Conservation (phyloP, 202 grass and related monocot genomes). For the Eragrostis tef region DNA sequence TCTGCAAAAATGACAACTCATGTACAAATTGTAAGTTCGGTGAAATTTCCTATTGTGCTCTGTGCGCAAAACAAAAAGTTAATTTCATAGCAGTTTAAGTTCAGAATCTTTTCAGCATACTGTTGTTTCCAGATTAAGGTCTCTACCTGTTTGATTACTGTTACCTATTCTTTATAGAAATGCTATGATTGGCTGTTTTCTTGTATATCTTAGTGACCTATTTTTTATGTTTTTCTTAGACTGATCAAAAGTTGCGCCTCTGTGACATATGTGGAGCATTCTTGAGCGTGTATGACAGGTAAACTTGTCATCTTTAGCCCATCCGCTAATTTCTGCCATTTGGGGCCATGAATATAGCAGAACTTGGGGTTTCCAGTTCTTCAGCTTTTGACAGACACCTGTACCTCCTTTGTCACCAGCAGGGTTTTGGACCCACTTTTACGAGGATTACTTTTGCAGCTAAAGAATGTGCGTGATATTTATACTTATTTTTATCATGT, state of each 20-base stretch:
- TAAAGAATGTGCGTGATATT: conserved; percentile 90
- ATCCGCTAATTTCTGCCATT: conserved; percentile 5
- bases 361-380: conserved; percentile 53
- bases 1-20: conserved; percentile 72
- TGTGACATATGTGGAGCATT: conserved; percentile 99
- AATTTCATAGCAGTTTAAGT: background rate
- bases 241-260: conserved; percentile 95
- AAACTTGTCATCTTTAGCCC: conserved; percentile 43
- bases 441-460: conserved; percentile 87
- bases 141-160: background rate
- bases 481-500: conserved; percentile 48
- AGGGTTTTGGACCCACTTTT: conserved; percentile 86
- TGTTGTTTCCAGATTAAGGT: conserved; percentile 9
- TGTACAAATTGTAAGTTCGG: conserved; percentile 80
- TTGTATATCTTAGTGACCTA: conserved; percentile 22
- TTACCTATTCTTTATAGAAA: conserved; percentile 19
- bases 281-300: conserved; percentile 98
- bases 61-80: conserved; percentile 3
- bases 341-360: conserved; percentile 35
- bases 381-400: conserved; percentile 69
- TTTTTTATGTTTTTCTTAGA: conserved; percentile 56
- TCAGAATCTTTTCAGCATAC: background rate
- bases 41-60: conserved; percentile 15
- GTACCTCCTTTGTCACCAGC: conserved; percentile 66
- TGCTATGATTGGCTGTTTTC: conserved; percentile 30